Base-by-base conservation (phyloP, 1,284 basidiomycete species). In the Phellopilus nigrolimitatus region DNA sequence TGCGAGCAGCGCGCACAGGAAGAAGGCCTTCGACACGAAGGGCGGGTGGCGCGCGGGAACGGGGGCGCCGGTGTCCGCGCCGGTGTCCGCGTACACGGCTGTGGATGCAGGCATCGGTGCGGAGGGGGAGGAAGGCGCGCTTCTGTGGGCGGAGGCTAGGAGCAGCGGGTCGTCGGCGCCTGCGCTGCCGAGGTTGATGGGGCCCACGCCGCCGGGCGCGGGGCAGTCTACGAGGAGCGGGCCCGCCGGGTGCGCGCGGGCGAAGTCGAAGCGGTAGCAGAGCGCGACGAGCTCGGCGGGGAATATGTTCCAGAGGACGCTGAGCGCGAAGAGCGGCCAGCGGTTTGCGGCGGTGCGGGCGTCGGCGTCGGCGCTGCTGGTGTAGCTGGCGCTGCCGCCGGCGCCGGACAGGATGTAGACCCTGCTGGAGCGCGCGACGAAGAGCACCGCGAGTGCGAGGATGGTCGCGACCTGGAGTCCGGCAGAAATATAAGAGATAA, bases 301-400 rank as follows among this genome's bases (percentile, higher is more conserved):
- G 46, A 53, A 53, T 9, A 53, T 41, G 34, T 47, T 48, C 51
- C 51, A 53, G 2, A 53, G 40, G 24, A 53, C 51, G 7, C 46
- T 10, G 25, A 53, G 51, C 10, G 47, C 47, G 28, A 53, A 53
- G 24, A 53, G 46, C 15, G 46, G 45, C 51, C 51, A 53, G 12
- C 41, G n/a, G 22, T 48, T 39, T n/a, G n/a, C 38, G 17, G 17
- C 30, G 19, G 30, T 5, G 22, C 43, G 19, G 8, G 17, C 33
- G 22, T 6, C 40, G 10, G 24, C 13, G 15, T 22, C 19, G 19
- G 3, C 33, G 15, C 13, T 39, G 24, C 10, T 10, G 13, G 5
- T 13, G 22, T n/a, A 17, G n/a, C 24, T 15, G 41, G 4, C 22
- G 21, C 15, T 7, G n/a, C 3, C n/a, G 5, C 25, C 15, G n/a